Evolutionary conservation across 2,329 filamentous ascomycete genomes (phyloP), one percentile per base, ranked within the genome.

Genomic region (Aspergillus sp.): DNA sequence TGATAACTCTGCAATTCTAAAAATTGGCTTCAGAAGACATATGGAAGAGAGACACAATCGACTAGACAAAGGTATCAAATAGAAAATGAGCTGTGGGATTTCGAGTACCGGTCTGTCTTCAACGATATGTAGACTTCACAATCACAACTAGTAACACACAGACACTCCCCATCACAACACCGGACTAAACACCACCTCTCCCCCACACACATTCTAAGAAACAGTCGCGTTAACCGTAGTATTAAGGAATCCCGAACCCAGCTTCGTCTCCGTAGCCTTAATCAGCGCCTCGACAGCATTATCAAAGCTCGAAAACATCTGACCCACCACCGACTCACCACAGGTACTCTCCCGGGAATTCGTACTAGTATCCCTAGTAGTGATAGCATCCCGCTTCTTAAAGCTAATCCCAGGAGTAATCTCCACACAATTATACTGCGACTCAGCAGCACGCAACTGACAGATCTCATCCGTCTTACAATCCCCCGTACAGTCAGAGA

Each of bases 381-480:
- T 60, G 1, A 27, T 27, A 3, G 48, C 55, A 30, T 59, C 68
- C 44, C 62, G 48, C 67, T 75, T 78, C 19, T 68, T 65, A 55
- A 74, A 68, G 54, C 73, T 70, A 27, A 78, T 61, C 25, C 76
- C 77, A 0, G 75, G 66, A 2, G 73, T 69, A 2, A 80, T 76
- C 15, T 69, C 69, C 38, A 75, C 74, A 68, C 84, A 85, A 67
- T 84, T 84, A 68, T 84, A 78, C 71, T 85, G 77, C 19, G 80
- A 73, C 53, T 84, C 75, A 11, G 75, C 82, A n/a, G 53, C 53
- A 32, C 53, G 53, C 39, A 55, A 25, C 41, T 55, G 53, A 25
- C 84, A 87, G 8, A 87, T 80, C 68, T 84, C 81, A 1, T 70
- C 63, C 1, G 65, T 70, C 62, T 75, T 75, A 65, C 83, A 85